Evolutionary conservation across 352 stramenopile species (phyloP).

Genomic region (Globisporangium middletonii): DNA sequence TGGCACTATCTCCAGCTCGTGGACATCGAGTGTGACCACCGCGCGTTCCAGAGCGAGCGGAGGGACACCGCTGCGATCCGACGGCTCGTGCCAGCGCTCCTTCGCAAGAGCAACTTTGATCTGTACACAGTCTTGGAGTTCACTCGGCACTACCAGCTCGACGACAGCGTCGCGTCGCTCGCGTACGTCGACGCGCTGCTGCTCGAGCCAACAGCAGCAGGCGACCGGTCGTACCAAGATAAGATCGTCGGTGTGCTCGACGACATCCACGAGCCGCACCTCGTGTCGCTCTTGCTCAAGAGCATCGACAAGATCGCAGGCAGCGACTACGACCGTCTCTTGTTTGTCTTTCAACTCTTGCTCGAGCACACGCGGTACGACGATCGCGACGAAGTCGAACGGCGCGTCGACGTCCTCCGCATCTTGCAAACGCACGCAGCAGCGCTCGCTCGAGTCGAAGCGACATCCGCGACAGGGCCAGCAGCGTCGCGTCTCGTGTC

Average conservation of each 20-base stretch:
- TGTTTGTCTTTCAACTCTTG: slow-evolving; percentile 71
- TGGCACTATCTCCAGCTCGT: slow-evolving; percentile 79
- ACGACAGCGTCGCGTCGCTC: slow-evolving; percentile 65
- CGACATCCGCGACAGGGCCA: background rate
- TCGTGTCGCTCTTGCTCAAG: slow-evolving; percentile 51
- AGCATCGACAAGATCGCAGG: slow-evolving; percentile 43
- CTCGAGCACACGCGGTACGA: slow-evolving; percentile 52
- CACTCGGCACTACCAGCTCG: slow-evolving; percentile 79
- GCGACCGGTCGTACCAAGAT: slow-evolving; percentile 56
- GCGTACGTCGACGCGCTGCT: slow-evolving; percentile 64
- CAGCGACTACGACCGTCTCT: slow-evolving; percentile 57
- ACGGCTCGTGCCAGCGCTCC: slow-evolving; percentile 47
- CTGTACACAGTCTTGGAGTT: slow-evolving; percentile 81
- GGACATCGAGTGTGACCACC: slow-evolving; percentile 70
- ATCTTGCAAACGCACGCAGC: slow-evolving; percentile 30
- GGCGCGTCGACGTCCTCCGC: slow-evolving; percentile 52
- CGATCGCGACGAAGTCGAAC: slow-evolving; percentile 53
- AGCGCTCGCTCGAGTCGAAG: slow-evolving; percentile 1
- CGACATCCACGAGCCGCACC: slow-evolving; percentile 69
- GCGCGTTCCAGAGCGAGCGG: slow-evolving; percentile 65
- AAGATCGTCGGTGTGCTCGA: slow-evolving; percentile 72
- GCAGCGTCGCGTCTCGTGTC: slow-evolving; percentile 18
- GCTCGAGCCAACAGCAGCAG: slow-evolving; percentile 10
- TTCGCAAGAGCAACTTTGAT: slow-evolving; percentile 67
- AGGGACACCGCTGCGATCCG: slow-evolving; percentile 68